These are phyloP conservation scores for Onygena corvina DNA, from an alignment of 2,329 filamentous ascomycete species.

Conservation along the genomic window DNA sequence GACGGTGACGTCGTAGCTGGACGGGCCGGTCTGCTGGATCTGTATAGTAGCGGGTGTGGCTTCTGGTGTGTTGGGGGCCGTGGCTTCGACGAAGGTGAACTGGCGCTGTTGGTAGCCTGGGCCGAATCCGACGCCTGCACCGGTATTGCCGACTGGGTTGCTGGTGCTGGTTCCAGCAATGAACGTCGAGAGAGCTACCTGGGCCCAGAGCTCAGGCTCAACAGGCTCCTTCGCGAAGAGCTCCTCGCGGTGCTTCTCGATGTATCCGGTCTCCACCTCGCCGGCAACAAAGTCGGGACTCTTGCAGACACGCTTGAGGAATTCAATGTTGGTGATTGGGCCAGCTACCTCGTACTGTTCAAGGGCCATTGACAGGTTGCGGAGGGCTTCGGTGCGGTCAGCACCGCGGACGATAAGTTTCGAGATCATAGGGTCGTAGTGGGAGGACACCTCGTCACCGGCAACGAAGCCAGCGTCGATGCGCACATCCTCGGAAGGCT, in stretches of 20 bases:
- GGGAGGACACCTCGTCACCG: slow-evolving; percentile 82
- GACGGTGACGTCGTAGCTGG: slow-evolving; percentile 41
- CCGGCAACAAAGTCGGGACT: slow-evolving; percentile 73
- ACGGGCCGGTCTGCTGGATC: slow-evolving; percentile 41
- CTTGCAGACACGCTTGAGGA: slow-evolving; percentile 75
- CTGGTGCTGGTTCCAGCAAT: slow-evolving; percentile 33
- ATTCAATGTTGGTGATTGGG: slow-evolving; percentile 90
- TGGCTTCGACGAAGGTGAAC: slow-evolving; percentile 42
- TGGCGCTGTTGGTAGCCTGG: slow-evolving; percentile 52
- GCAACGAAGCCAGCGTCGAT: slow-evolving; percentile 89
- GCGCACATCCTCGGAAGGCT: slow-evolving; percentile 57
- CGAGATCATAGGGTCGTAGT: slow-evolving; percentile 98
- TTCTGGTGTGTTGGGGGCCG: slow-evolving; percentile 33
- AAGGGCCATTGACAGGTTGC: slow-evolving; percentile 67
- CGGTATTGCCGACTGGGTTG: slow-evolving; percentile 22
- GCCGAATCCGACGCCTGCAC: slow-evolving; percentile 44
- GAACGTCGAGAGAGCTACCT: slow-evolving; percentile 70
- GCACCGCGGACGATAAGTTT: slow-evolving; percentile 86
- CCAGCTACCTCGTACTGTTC: slow-evolving; percentile 88
- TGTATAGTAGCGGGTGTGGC: slow-evolving; percentile 34
- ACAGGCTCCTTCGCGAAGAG: slow-evolving; percentile 57
- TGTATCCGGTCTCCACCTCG: slow-evolving; percentile 91
- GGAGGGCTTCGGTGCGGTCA: slow-evolving; percentile 66
- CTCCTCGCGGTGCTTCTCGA: slow-evolving; percentile 71
- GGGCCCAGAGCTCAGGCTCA: slow-evolving; percentile 63